phyloP scores from a whole-genome alignment of 352 stramenopile species.

The Blastocystis sp. region DNA sequence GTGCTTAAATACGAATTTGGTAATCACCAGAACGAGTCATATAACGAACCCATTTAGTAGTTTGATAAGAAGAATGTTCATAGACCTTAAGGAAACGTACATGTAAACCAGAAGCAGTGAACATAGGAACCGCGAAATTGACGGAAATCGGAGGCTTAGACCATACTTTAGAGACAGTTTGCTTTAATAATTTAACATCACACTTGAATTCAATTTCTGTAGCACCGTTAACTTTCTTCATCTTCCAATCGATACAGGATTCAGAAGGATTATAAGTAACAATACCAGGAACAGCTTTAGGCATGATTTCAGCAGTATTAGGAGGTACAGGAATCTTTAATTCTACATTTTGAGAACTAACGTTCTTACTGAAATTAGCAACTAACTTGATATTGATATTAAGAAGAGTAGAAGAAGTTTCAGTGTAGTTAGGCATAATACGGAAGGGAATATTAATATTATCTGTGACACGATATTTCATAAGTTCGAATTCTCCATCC shows the following conservation, averaged over 20 bases:
- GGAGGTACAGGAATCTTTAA: conserved; percentile 73
- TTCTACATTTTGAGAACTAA: conserved; percentile 83
- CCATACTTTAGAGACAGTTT: conserved; percentile 79
- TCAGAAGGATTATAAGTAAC: conserved; percentile 90
- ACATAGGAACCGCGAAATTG: conserved; percentile 88
- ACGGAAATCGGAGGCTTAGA: conserved; percentile 78
- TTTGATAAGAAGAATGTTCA: conserved; percentile 89
- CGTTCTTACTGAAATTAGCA: conserved; percentile 77
- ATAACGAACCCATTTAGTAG: conserved; percentile 91
- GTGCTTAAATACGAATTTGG: conserved; percentile 75
- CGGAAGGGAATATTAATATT: conserved; percentile 93
- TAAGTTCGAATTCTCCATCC: conserved; percentile 92
- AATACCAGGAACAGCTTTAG: conserved; percentile 74
- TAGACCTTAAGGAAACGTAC: conserved; percentile 93
- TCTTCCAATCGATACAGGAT: conserved; percentile 86
- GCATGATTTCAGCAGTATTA: conserved; percentile 79
- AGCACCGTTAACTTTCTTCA: conserved; percentile 83
- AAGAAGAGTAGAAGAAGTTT: conserved; percentile 49
- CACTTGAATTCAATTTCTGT: conserved; percentile 70
- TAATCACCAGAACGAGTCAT: conserved; percentile 87
- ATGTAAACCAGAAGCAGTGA: conserved; percentile 81
- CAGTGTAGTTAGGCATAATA: conserved; percentile 82
- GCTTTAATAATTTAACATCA: conserved; percentile 85
- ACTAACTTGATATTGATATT: conserved; percentile 63
- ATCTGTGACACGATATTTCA: conserved; percentile 64